Conservation (phyloP, 2,329 filamentous ascomycete species). For the Paracorniculantispora psalliotae region DNA sequence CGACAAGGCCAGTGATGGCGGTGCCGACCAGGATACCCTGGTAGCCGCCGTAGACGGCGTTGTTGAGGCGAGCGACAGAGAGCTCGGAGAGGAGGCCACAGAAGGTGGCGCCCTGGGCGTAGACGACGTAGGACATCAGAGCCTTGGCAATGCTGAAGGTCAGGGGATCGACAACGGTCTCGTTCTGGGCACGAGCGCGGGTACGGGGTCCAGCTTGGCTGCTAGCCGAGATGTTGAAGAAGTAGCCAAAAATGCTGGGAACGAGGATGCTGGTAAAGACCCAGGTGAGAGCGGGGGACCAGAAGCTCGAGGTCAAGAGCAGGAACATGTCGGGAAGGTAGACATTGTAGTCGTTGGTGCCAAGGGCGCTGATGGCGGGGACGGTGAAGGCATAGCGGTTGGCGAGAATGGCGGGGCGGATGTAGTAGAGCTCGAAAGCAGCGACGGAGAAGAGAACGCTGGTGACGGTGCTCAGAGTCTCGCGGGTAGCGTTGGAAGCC, state of each 20-base stretch:
- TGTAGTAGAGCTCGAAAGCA: conserved; percentile 62
- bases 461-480: conserved; percentile 65
- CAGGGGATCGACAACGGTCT: conserved; percentile 67
- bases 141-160: conserved; percentile 89
- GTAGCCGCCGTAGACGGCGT: conserved; percentile 66
- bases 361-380: conserved; percentile 53
- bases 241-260: conserved; percentile 72
- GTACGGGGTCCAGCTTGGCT: conserved; percentile 33
- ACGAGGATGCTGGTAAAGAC: conserved; percentile 63
- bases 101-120: conserved; percentile 60
- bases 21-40: conserved; percentile 64
- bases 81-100: conserved; percentile 55
- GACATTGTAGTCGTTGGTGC: conserved; percentile 55
- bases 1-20: conserved; percentile 61
- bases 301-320: conserved; percentile 72
- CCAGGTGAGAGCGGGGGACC: conserved; percentile 78
- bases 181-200: conserved; percentile 38
- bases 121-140: conserved; percentile 74
- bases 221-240: conserved; percentile 75
- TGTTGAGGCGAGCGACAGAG: conserved; percentile 59
- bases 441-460: conserved; percentile 66
- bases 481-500: conserved; percentile 59
- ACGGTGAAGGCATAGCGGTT: conserved; percentile 69
- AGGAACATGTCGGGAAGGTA: conserved; percentile 76
- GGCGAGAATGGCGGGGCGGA: conserved; percentile 67